These are phyloP conservation scores for Fusarium sp. DNA, from an alignment of 2,329 filamentous ascomycete species.

Conservation along the genomic window DNA sequence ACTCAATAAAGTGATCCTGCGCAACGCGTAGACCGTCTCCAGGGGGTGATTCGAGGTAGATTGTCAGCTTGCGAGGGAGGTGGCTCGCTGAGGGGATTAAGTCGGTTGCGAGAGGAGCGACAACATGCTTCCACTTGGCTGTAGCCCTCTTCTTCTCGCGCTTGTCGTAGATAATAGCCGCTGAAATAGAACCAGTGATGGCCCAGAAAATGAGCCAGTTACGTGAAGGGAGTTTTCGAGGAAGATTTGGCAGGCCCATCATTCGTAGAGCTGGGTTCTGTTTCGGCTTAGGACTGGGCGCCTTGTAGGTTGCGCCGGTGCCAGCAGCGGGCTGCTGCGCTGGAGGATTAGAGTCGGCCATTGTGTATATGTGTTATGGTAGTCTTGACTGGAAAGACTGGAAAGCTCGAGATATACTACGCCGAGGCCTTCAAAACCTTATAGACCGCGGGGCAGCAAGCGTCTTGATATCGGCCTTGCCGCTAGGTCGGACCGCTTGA, in stretches of 20 bases:
- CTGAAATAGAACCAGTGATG: constrained; percentile 79
- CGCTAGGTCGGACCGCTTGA: constrained; percentile 22
- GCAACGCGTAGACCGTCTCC: constrained; percentile 84
- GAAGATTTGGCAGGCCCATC: constrained; percentile 87
- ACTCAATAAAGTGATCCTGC: constrained; percentile 96
- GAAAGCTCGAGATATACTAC: background rate
- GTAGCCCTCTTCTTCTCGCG: constrained; percentile 88
- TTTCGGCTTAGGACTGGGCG: constrained; percentile 56
- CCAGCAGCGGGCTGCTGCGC: constrained; percentile 43
- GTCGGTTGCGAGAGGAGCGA: constrained; percentile 85
- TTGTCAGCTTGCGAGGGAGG: constrained; percentile 84
- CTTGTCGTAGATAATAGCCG: constrained; percentile 89
- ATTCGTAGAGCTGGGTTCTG: constrained; percentile 79
- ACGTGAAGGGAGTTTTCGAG: constrained; percentile 86
- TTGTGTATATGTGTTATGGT: constrained; percentile 8
- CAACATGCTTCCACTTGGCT: constrained; percentile 85
- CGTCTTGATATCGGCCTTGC: constrained; percentile 22
- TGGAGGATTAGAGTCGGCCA: constrained; percentile 42
- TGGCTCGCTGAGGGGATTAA: constrained; percentile 73
- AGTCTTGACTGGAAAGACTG: background rate
- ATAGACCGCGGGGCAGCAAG: constrained; percentile 18
- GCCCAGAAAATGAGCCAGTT: constrained; percentile 98
- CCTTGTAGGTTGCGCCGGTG: constrained; percentile 45
- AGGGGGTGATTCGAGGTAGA: constrained; percentile 87
- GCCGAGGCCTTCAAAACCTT: constrained; percentile 15